phyloP scores from a whole-genome alignment of 2,329 filamentous ascomycete genomes.

The Colletotrichum godetiae region DNA sequence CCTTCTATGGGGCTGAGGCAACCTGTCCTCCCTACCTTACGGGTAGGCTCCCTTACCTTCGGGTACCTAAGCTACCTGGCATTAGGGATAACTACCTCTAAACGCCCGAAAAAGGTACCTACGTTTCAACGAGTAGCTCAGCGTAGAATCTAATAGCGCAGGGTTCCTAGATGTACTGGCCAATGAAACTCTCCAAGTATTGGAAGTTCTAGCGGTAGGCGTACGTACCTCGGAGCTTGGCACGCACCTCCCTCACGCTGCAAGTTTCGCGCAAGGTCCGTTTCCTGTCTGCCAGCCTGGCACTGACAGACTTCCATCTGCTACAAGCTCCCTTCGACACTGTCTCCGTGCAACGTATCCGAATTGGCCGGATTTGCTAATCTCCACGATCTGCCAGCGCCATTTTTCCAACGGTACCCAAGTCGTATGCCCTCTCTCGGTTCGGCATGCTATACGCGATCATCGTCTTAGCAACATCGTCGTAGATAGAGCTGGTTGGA shows the following conservation, averaged over 20 bases:
- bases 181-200: constrained; percentile 10
- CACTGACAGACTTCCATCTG: constrained; percentile 11
- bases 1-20: background rate
- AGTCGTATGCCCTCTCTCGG: constrained; percentile 2
- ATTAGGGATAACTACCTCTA: background rate
- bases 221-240: constrained; percentile 32
- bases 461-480: background rate
- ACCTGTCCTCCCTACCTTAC: background rate
- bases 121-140: background rate
- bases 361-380: constrained; percentile 16
- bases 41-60: background rate
- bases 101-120: background rate
- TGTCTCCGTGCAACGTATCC: constrained; percentile 26
- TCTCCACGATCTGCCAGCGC: constrained; percentile 15
- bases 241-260: constrained; percentile 25
- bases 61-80: background rate
- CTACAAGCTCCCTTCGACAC: constrained; percentile 12
- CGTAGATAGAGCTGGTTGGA: constrained; percentile 16
- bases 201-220: constrained; percentile 8
- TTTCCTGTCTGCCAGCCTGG: constrained; percentile 25
- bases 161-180: background rate
- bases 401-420: background rate
- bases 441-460: constrained; percentile 24
- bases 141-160: background rate
- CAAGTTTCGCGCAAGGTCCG: constrained; percentile 28